Evolutionary conservation across 2,329 filamentous ascomycete species (phyloP).

Genomic region (Talaromyces rugulosus): DNA sequence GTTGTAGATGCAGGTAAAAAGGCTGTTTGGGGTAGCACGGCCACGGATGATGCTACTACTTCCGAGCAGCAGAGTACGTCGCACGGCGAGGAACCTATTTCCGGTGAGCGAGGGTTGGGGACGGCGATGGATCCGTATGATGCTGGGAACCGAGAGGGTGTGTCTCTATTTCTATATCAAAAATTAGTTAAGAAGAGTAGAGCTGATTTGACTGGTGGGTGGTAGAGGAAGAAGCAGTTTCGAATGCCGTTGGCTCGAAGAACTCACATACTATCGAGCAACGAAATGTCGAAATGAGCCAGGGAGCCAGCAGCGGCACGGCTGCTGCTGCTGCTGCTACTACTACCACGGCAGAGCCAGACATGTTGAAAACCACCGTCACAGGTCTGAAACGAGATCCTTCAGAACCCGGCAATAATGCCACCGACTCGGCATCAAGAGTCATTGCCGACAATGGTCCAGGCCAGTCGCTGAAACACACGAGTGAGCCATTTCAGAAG

Average conservation of each 20-base stretch:
- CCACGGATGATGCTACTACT: not conserved
- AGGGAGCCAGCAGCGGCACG: not conserved
- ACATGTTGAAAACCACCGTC: constrained; percentile 4
- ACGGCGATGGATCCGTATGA: constrained; percentile 70
- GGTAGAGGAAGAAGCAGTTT: constrained; percentile 6
- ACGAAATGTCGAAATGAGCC: constrained; percentile 5
- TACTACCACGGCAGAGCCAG: not conserved
- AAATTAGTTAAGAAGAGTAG: not conserved
- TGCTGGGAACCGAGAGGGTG: constrained; percentile 67
- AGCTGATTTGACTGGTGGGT: not conserved
- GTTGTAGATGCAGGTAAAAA: constrained; percentile 48
- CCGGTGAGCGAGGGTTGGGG: constrained; percentile 65
- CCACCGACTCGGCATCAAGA: constrained; percentile 3
- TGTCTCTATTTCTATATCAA: constrained; percentile 14
- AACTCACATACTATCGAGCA: constrained; percentile 1
- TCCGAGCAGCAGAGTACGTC: constrained; percentile 23
- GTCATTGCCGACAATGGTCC: constrained; percentile 6
- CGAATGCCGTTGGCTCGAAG: not conserved
- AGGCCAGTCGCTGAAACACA: constrained; percentile 7
- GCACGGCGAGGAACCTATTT: constrained; percentile 62
- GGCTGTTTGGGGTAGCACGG: constrained; percentile 44
- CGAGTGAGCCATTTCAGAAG: constrained; percentile 6
- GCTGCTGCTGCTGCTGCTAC: not conserved
- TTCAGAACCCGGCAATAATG: not conserved
- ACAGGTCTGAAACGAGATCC: constrained; percentile 8